Conservation (phyloP, 176 grass and related monocot genomes). For the Ensete glaucum region DNA sequence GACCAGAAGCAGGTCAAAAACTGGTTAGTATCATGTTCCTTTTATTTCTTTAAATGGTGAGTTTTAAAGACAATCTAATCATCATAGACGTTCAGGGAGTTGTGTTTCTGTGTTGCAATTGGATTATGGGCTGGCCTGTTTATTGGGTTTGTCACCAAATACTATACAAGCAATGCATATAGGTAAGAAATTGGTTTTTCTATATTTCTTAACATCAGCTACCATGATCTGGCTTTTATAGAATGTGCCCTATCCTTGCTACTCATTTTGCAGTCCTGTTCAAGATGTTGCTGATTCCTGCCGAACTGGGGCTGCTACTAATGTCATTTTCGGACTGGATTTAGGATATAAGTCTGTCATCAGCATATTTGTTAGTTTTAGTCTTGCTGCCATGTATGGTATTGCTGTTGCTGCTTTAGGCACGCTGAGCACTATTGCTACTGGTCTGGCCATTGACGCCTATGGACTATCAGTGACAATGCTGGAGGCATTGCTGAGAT, state of each 20-base stretch:
- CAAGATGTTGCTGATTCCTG: slow-evolving; percentile 47
- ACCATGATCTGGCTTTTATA: neutral
- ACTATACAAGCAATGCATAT: slow-evolving; percentile 55
- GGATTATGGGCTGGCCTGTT: slow-evolving; percentile 51
- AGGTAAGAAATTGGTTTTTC: slow-evolving; percentile 4
- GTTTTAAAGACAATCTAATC: neutral
- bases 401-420: slow-evolving; percentile 38
- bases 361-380: slow-evolving; percentile 45
- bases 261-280: slow-evolving; percentile 26
- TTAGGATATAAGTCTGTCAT: slow-evolving; percentile 56
- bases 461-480: slow-evolving; percentile 49
- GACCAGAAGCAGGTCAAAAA: slow-evolving; percentile 33
- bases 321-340: slow-evolving; percentile 45
- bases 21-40: slow-evolving; percentile 19
- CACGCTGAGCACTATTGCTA: slow-evolving; percentile 44
- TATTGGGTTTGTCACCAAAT: slow-evolving; percentile 46
- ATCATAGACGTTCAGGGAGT: slow-evolving; percentile 17
- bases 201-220: neutral
- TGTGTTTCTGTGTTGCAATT: slow-evolving; percentile 45
- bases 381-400: slow-evolving; percentile 42
- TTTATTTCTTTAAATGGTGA: neutral
- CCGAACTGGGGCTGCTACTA: slow-evolving; percentile 36
- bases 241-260: neutral
- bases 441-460: slow-evolving; percentile 34
- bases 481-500: slow-evolving; percentile 47